Evolutionary conservation across 2,329 filamentous ascomycete species (phyloP).

Genomic region (Aspergillus sp.): DNA sequence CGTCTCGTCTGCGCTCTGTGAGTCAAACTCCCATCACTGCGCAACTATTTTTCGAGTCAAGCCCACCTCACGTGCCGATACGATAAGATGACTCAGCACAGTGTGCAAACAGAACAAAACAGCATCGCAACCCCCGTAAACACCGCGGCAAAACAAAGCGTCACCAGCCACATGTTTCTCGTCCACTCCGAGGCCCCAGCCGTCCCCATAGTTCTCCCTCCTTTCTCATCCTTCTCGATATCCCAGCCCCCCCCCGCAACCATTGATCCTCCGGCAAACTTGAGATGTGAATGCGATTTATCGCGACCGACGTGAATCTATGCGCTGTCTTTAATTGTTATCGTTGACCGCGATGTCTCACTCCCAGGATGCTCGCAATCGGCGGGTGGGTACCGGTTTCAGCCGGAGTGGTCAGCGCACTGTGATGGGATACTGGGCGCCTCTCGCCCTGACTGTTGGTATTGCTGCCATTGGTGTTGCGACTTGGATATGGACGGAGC

Average conservation of each 20-base stretch:
- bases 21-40: slow-evolving; percentile 2
- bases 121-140: not conserved
- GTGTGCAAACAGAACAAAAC: slow-evolving; percentile 32
- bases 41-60: slow-evolving; percentile 5
- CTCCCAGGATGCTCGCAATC: slow-evolving; percentile 39
- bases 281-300: slow-evolving; percentile 34
- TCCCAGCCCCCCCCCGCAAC: slow-evolving; percentile 13
- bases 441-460: slow-evolving; percentile 80
- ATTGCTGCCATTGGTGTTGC: slow-evolving; percentile 82
- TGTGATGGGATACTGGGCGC: slow-evolving; percentile 74
- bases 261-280: slow-evolving; percentile 17
- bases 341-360: slow-evolving; percentile 38
- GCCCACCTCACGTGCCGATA: slow-evolving; percentile 27
- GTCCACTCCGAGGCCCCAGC: slow-evolving; percentile 35
- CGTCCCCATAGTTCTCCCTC: slow-evolving; percentile 22
- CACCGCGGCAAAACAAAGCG: slow-evolving; percentile 25
- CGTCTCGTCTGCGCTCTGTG: slow-evolving; percentile 1
- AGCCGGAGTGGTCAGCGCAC: slow-evolving; percentile 43
- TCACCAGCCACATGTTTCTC: slow-evolving; percentile 44
- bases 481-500: slow-evolving; percentile 93
- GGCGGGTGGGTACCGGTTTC: slow-evolving; percentile 40
- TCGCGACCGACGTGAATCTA: slow-evolving; percentile 26
- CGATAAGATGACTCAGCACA: slow-evolving; percentile 12
- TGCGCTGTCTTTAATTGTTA: slow-evolving; percentile 27
- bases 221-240: slow-evolving; percentile 14